Conservation (phyloP, 345 rosid genomes). For the Salix suchowensis region DNA sequence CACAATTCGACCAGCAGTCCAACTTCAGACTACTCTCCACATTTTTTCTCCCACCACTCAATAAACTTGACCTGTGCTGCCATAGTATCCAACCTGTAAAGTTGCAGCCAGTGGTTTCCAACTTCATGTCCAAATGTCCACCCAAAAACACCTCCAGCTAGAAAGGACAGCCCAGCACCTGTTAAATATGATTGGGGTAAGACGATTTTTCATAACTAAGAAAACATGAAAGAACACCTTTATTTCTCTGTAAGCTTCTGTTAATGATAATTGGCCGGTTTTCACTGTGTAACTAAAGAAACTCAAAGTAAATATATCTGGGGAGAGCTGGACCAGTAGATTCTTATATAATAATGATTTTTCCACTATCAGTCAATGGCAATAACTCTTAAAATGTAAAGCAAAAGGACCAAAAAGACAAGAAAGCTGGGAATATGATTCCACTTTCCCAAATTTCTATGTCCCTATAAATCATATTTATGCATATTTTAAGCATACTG, state of each 20-base stretch:
- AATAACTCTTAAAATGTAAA: neutral
- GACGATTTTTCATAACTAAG: neutral
- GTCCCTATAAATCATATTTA: neutral
- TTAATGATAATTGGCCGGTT: neutral
- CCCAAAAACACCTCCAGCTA: conserved; percentile 83
- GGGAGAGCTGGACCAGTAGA: too few species aligned
- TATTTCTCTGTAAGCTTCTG: neutral
- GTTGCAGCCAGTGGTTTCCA: conserved; percentile 66
- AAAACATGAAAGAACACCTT: neutral
- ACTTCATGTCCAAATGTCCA: conserved; percentile 87
- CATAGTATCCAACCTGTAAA: conserved; percentile 82
- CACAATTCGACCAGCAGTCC: neutral
- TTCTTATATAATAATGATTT: too few species aligned
- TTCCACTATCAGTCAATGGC: neutral
- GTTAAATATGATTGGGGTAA: neutral
- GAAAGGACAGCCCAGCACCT: conserved; percentile 79
- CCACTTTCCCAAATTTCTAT: neutral
- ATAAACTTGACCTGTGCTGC: conserved; percentile 79
- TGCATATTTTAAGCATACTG: neutral
- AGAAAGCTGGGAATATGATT: neutral
- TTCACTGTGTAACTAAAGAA: neutral
- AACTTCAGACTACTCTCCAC: conserved; percentile 24
- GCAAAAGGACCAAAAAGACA: neutral
- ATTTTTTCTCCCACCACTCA: conserved; percentile 90
- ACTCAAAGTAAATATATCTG: neutral